These are phyloP conservation scores for Tephrocybe sp. DNA, from an alignment of 768 basidiomycete species.

Conservation along the genomic window DNA sequence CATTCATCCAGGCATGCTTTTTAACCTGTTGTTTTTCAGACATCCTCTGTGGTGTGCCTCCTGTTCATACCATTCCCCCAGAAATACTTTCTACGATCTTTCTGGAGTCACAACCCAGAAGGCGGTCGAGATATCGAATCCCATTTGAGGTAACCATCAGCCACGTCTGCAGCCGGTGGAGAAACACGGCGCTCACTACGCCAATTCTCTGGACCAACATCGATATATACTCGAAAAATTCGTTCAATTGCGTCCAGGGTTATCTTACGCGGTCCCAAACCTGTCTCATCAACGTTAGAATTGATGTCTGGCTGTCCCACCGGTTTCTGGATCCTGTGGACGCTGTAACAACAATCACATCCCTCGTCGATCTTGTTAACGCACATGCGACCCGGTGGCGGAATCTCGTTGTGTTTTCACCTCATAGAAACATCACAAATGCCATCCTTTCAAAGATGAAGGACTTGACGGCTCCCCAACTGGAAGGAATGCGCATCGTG, in stretches of 20 bases:
- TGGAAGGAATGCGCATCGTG: constrained; percentile 25
- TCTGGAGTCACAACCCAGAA: constrained; percentile 19
- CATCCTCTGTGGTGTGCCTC: constrained; percentile 1
- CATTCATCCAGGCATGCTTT: too few species aligned
- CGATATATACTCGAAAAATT: constrained; percentile 26
- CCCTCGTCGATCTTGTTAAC: constrained; percentile 20
- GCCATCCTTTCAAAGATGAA: constrained; percentile 22
- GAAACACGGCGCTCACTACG: constrained; percentile 32
- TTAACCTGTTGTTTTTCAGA: too few species aligned
- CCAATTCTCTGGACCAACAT: constrained; percentile 41
- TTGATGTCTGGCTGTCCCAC: constrained; percentile 31
- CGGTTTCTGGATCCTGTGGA: constrained; percentile 7
- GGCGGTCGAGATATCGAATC: constrained; percentile 20
- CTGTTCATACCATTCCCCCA: constrained; percentile 23
- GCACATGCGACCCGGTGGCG: constrained; percentile 25
- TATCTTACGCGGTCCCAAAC: constrained; percentile 32
- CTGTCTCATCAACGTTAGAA: constrained; percentile 26
- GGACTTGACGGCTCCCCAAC: constrained; percentile 20
- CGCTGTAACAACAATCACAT: constrained; percentile 9
- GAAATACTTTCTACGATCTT: constrained; percentile 33
- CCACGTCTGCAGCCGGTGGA: constrained; percentile 44
- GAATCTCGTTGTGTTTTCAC: constrained; percentile 25
- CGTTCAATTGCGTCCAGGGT: constrained; percentile 19
- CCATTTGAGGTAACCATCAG: constrained; percentile 38
- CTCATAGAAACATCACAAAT: constrained; percentile 21